phyloP scores from a whole-genome alignment of 148 eudicot genomes.

The Spergularia bocconei region DNA sequence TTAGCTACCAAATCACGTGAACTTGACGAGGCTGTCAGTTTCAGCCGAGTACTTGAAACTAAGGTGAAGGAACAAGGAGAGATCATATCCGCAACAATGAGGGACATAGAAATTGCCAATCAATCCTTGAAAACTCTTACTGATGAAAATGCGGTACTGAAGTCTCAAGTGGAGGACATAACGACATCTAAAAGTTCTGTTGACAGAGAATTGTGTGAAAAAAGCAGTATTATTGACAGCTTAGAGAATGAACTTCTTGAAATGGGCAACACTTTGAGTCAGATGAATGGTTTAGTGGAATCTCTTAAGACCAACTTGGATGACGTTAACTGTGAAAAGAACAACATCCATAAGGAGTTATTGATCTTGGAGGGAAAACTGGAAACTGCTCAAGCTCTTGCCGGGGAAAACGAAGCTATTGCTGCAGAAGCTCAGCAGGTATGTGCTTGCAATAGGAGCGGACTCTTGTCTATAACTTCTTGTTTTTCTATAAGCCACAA shows the following conservation, averaged over 20 bases:
- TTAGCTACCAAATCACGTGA: constrained; percentile 43
- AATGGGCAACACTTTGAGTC: constrained; percentile 50
- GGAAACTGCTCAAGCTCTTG: constrained; percentile 71
- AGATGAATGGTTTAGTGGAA: constrained; percentile 47
- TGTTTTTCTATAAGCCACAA: constrained; percentile 8
- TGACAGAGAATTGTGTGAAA: constrained; percentile 60
- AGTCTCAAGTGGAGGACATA: constrained; percentile 38
- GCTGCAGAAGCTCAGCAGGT: constrained; percentile 84
- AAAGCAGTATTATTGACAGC: constrained; percentile 40
- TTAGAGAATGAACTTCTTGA: constrained; percentile 58
- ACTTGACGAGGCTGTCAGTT: constrained; percentile 45
- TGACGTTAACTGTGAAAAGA: constrained; percentile 49
- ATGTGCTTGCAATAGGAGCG: constrained; percentile 10
- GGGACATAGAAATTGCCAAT: constrained; percentile 48
- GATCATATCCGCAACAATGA: constrained; percentile 43
- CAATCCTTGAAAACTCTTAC: constrained; percentile 41
- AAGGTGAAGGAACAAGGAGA: constrained; percentile 54
- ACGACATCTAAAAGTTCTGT: constrained; percentile 36
- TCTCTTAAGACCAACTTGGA: constrained; percentile 49
- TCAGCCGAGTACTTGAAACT: constrained; percentile 44
- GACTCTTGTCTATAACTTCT: not conserved
- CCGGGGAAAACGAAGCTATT: constrained; percentile 73
- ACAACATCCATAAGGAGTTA: constrained; percentile 46
- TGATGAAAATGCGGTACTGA: constrained; percentile 46
- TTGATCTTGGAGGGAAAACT: constrained; percentile 56